Percentiles rank a stretch among this genome's conserved stretches.
Evolutionary conservation across 129 eudicot genomes (phyloP).

Genomic region (Daucus carota): DH1_v3.0 NC_030389.2:2567501-2568000

Average conservation of each 20-base stretch:
- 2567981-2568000: not conserved
- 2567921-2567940: not conserved
- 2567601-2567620: not conserved
- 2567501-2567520: no score
- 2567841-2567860: not conserved
- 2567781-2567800: not conserved
- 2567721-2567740: not conserved
- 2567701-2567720: not conserved
- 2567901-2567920: not conserved
- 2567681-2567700: not conserved
- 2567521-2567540: not conserved
- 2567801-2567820: slow-evolving; percentile 3
- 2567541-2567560: not conserved
- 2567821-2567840: not conserved
- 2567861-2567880: not conserved
- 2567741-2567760: slow-evolving; percentile 5
- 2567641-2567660: not conserved
- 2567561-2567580: not conserved
- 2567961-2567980: not conserved
- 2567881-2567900: not conserved
- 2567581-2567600: not conserved
- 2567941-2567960: not conserved
- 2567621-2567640: not conserved
- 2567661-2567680: not conserved
- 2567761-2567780: not conserved